Evolutionary conservation across 225 moss, liverwort and hornwort species (phyloP).

Genomic region (Sphagnum contortum): DNA sequence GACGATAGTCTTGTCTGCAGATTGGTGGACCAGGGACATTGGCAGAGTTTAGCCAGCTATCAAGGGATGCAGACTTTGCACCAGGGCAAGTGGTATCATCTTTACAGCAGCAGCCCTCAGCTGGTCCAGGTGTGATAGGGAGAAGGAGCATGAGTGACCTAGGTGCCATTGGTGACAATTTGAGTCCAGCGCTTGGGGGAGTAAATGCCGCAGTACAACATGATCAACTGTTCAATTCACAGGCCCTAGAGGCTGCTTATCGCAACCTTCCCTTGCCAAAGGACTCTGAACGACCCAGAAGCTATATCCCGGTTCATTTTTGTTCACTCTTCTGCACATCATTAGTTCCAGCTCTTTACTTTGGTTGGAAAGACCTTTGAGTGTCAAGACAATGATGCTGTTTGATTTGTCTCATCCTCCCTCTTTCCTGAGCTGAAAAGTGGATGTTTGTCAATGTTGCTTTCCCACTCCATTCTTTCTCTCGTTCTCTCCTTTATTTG

Average conservation of each 20-base stretch:
- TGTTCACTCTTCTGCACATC: too few relatives aligned
- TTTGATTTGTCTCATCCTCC: too few relatives aligned
- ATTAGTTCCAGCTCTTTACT: too few relatives aligned
- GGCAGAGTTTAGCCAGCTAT: conserved; percentile 87
- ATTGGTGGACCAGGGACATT: conserved; percentile 84
- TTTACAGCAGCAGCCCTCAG: conserved; percentile 30
- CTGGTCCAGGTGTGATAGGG: conserved; percentile 76
- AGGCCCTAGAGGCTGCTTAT: conserved; percentile 84
- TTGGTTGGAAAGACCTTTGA: not conserved
- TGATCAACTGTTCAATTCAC: conserved; percentile 46
- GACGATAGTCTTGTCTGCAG: conserved; percentile 54
- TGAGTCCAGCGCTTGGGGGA: conserved; percentile 55
- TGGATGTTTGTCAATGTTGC: too few relatives aligned
- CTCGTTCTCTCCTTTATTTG: too few relatives aligned
- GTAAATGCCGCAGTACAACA: conserved; percentile 62
- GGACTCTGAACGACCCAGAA: conserved; percentile 94
- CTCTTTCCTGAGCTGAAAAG: too few relatives aligned
- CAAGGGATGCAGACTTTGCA: conserved; percentile 81
- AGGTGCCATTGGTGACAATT: conserved; percentile 53
- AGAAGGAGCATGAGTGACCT: conserved; percentile 59
- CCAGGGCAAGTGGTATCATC: conserved; percentile 62
- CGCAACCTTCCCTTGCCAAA: conserved; percentile 72
- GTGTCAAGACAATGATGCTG: too few relatives aligned
- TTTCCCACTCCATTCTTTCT: too few relatives aligned
- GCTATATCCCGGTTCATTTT: conserved; percentile 61